Evolutionary conservation across 148 eudicot genomes (phyloP), one percentile per base, ranked within the genome.

Genomic region (Spergularia marina): DNA sequence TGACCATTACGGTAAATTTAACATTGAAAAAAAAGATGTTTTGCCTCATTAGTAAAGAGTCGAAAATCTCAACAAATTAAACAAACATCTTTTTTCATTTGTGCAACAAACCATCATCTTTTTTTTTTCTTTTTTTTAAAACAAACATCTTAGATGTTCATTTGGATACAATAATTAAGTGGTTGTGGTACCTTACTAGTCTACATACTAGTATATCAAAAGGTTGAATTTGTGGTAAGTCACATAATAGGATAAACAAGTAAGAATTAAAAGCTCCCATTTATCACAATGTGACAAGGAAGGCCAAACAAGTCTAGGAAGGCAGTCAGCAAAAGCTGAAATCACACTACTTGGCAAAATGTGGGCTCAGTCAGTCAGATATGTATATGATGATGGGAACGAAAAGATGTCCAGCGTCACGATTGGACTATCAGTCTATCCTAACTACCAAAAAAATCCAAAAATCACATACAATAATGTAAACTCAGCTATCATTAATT

Each of bases 311-410:
- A 23, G 23, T 17, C 20, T 16, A 69, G 58, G 68, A 76, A 68
- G 52, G 16, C 47, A 69, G 12, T 59, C 15, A 59, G 20, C 17
- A 58, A 76, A 57, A 76, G 40, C 52, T 25, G 14, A 36, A 41
- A 62, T 30, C 54, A 25, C 49, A 23, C 53, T 36, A 71, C 52
- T 56, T 73, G 55, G 49, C 49, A 57, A 65, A 73, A 73, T 20
- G 36, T 30, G 36, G 36, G 36, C 36, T 30, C 2, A 30, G 36
- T 30, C 36, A 59, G 41, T 57, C 65, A 44, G 39, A 59, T 41
- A 59, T 20, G 21, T 18, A 59, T 41, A 59, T 20, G 21, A 58
- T 47, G 13, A 58, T 47, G 13, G 13, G 7, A 12, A 23, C 25
- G 25, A 23, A 69, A 69, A 69, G 51, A 69, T 15, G 57, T 49